Evolutionary conservation across 1,284 basidiomycete species (phyloP), one percentile per base, ranked within the genome.

Genomic region (Ustilago cynodontis): DNA sequence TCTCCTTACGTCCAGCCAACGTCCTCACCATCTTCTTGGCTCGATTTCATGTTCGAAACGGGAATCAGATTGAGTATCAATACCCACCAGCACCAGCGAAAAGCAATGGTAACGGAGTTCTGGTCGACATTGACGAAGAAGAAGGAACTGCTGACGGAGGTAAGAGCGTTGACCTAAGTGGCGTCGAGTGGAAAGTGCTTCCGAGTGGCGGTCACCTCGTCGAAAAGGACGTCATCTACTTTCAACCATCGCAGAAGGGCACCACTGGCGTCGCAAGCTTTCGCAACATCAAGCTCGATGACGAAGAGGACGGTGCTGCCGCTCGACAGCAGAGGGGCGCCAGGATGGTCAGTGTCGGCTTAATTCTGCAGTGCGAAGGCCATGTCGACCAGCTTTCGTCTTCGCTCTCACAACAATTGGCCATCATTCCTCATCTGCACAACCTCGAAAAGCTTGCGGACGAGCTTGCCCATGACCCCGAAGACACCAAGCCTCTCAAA

Each of bases 161-260:
- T 0, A 1, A 47, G 20, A 63, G 41, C 1, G 33, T 77, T 13
- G 69, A 75, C 26, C 61, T 75, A 20, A 63, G 47, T 9, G 71
- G 65, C 8, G 63, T 80, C 18, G 81, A 82, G 37, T 82, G 81
- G 81, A 82, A 81, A 63, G 80, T 73, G 8, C 64, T 82, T 6
- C 81, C 81, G 5, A 76, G 71, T 28, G 81, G 81, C 31, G 67
- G 74, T 0, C 81, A 82, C 54, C 57, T 72, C 1, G 60, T 82
- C 54, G 63, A 79, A 8, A 61, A 59, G 37, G 81, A 82, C 31
- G 41, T 66, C 29, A 70, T 82, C 67, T 80, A 71, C 62, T 82
- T 82, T 11, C 54, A 60, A 20, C 59, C 76, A 3, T 18, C 57
- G 8, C 54, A 55, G 5, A 47, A 66, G 8, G 56, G 29, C 28